Base-by-base conservation (phyloP, 768 basidiomycete species). In the Boletus sp. region DNA sequence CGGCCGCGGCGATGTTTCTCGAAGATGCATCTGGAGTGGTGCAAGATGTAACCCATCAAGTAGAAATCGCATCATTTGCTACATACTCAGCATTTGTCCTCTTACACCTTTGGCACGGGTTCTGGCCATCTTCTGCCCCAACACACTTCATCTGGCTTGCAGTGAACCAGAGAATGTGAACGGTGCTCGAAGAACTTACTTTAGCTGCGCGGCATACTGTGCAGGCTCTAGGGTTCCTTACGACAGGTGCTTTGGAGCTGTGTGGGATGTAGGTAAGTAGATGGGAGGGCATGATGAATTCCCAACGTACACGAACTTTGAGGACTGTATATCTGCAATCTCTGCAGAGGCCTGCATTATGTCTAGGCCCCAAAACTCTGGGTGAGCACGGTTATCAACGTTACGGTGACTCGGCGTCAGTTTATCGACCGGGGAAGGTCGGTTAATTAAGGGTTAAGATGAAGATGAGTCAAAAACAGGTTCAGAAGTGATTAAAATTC, bases 1-100 rank as follows among this genome's bases (percentile, higher is more conserved):
- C 90, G 83, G 40, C 90, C 90, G 33, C 90, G 84, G 50, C 91
- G 82, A 71, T 93, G 90, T 70, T 93, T 93, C 75, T 93, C 90
- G 62, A 93, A 93, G 33, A 91, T 60, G 64, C 90, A 92, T 56
- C 89, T 91, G 63, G 46, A 44, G 13, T 37, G 44, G 59, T 49
- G 56, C 43, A 53, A 59, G 56, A 48, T 57, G 56, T 57, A 54
- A 53, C 54, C 41, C 25, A 55, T 54, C 29, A 42, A 51, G 33
- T 15, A 45, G 5, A 42, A 42, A 34, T 47, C 15, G 33, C 41
- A 56, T 43, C 27, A 47, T 47, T 56, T 51, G 43, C 38, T 49
- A 77, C 83, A 57, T 68, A 87, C 87, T 89, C 84, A 47, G 84
- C 82, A 59, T 85, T 86, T 33, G 88, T 84, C 55, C 90, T 85